A percentile compares a stretch with the other conserved stretches of the same genome.
Evolutionary conservation across 768 basidiomycete species (phyloP).

Genomic region (Mycena rebaudengoi): DNA sequence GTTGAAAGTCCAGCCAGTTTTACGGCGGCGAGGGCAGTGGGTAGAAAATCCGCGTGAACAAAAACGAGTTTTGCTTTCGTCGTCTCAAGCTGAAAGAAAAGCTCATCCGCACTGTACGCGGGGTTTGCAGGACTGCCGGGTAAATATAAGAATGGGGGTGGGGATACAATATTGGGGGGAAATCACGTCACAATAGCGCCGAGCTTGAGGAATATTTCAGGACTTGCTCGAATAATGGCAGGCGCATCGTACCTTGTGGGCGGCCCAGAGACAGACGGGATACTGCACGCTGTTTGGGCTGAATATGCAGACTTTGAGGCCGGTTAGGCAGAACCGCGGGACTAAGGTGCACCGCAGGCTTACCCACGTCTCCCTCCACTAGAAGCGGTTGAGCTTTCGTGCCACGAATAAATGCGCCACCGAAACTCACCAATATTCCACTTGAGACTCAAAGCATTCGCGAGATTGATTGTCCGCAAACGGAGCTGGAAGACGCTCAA

Average conservation of each 20-base stretch:
- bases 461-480: conserved; percentile 57
- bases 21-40: conserved; percentile 56
- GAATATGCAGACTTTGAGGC: conserved; percentile 72
- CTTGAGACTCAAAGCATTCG: conserved; percentile 59
- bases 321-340: no score
- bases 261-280: conserved; percentile 63
- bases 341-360: no score
- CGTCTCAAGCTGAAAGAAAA: conserved; percentile 61
- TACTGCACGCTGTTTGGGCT: conserved; percentile 77
- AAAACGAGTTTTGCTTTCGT: conserved; percentile 59
- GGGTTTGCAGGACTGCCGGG: conserved; percentile 67
- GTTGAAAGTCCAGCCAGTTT: conserved; percentile 47
- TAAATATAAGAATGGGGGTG: conserved; percentile 16
- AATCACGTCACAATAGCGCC: conserved; percentile 65
- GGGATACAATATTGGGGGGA: conserved; percentile 3
- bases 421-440: conserved; percentile 55
- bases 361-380: conserved; percentile 62
- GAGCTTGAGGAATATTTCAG: no score
- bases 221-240: no score
- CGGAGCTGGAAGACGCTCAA: conserved; percentile 45
- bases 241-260: no score
- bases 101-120: conserved; percentile 62
- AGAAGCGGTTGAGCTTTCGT: conserved; percentile 7
- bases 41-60: conserved; percentile 53
- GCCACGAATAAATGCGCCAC: background rate